Evolutionary conservation across 257 asterid genomes (phyloP).

Genomic region (Solanum phureja): DNA sequence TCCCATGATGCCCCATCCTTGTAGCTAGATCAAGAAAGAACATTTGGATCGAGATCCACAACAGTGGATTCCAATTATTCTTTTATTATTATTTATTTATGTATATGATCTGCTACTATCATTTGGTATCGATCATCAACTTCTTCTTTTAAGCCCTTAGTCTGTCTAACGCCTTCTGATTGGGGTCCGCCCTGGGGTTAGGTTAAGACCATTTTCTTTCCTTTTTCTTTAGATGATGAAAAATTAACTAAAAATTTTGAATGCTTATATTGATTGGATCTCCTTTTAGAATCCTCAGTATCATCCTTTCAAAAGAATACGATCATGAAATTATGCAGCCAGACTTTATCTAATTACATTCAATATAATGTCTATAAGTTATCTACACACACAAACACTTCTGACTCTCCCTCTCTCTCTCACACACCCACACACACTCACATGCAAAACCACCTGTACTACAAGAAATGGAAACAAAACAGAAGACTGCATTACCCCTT

Average conservation of each 20-base stretch:
- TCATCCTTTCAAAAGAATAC: not conserved
- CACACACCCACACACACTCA: not conserved
- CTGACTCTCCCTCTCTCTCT: too few relatives aligned
- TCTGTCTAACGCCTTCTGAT: not conserved
- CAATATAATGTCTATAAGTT: not conserved
- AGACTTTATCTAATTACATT: not conserved
- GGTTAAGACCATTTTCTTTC: not conserved
- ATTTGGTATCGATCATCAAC: not conserved
- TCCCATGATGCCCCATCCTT: not conserved
- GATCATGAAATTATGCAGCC: not conserved
- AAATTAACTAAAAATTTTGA: not conserved
- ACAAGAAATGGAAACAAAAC: not conserved
- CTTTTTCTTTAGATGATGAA: not conserved
- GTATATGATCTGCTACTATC: not conserved
- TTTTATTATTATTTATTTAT: not conserved
- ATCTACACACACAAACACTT: not conserved
- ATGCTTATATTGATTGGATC: not conserved
- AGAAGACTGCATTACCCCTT: constrained; percentile 27
- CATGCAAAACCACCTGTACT: not conserved
- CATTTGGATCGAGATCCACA: not conserved
- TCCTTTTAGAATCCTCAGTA: not conserved
- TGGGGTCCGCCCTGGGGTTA: not conserved
- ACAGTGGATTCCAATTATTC: not conserved
- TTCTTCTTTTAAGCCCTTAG: not conserved
- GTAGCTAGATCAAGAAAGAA: not conserved